A percentile compares a stretch with the other conserved stretches of the same genome.
phyloP scores from a whole-genome alignment of 345 rosid genomes.

The Eucalyptus microcorys region DNA sequence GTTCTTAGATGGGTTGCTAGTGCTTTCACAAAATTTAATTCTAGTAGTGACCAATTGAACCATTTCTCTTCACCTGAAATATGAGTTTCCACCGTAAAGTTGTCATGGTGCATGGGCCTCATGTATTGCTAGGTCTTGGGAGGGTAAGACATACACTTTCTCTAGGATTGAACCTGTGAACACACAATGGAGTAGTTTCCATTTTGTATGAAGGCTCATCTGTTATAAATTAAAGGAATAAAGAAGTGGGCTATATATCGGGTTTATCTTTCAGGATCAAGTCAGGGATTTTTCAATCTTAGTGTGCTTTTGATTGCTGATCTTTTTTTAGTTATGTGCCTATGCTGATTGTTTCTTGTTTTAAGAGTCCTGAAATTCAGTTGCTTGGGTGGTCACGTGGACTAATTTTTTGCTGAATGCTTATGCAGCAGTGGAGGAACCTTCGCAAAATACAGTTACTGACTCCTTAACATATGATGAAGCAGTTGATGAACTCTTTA shows the following conservation, averaged over 20 bases:
- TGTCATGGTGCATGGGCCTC: background rate
- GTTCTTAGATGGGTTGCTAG: background rate
- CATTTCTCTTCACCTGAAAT: background rate
- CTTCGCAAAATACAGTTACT: conserved; percentile 23
- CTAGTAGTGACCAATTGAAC: background rate
- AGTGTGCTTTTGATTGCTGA: background rate
- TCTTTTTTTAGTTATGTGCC: background rate
- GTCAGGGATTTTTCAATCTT: background rate
- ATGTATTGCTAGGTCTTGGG: background rate
- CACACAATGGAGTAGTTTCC: background rate
- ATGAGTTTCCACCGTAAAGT: background rate
- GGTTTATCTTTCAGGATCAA: background rate
- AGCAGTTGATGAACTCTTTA: conserved; percentile 73
- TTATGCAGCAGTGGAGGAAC: conserved; percentile 22
- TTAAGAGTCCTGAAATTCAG: background rate
- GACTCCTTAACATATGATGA: conserved; percentile 43
- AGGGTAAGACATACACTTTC: background rate
- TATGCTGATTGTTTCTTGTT: background rate
- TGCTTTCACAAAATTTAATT: background rate
- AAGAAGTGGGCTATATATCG: background rate
- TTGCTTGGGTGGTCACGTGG: background rate
- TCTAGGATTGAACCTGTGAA: background rate
- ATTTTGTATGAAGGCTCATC: background rate
- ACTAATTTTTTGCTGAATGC: background rate
- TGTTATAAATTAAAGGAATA: background rate